phyloP scores from a whole-genome alignment of 2,329 filamentous ascomycete species.

The Colletotrichum endophyticum region DNA sequence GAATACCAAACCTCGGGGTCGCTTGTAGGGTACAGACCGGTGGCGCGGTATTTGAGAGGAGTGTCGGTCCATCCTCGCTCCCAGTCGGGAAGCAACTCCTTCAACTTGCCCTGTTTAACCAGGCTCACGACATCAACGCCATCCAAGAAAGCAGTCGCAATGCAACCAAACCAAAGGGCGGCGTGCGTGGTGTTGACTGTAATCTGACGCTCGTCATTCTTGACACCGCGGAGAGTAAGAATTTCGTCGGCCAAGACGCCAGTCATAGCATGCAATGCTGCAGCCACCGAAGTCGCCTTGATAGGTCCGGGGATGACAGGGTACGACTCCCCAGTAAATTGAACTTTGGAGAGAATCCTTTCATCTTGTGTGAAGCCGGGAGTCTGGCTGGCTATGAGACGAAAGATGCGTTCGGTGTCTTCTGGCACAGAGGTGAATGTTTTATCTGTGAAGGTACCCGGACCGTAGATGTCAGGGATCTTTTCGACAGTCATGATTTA shows the following conservation, averaged over 20 bases:
- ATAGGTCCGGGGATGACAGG: slow-evolving; percentile 39
- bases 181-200: slow-evolving; percentile 51
- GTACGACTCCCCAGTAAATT: slow-evolving; percentile 32
- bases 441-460: slow-evolving; percentile 33
- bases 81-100: slow-evolving; percentile 3
- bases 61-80: slow-evolving; percentile 15
- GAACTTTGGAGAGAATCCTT: slow-evolving; percentile 29
- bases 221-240: slow-evolving; percentile 31
- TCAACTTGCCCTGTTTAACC: slow-evolving; percentile 4
- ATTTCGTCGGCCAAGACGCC: slow-evolving; percentile 41
- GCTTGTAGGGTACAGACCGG: slow-evolving; percentile 53
- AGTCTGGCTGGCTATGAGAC: slow-evolving; percentile 30
- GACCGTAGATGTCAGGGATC: slow-evolving; percentile 31
- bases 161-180: slow-evolving; percentile 35
- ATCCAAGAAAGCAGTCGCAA: slow-evolving; percentile 4
- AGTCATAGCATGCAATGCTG: slow-evolving; percentile 37
- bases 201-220: slow-evolving; percentile 29
- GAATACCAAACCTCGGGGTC: slow-evolving; percentile 51
- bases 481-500: background rate
- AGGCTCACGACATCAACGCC: slow-evolving; percentile 5
- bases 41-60: slow-evolving; percentile 42
- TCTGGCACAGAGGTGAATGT: slow-evolving; percentile 29
- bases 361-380: slow-evolving; percentile 37
- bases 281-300: slow-evolving; percentile 35
- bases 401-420: slow-evolving; percentile 35